A percentile compares a stretch with the other conserved stretches of the same genome.
These are phyloP conservation scores for Serendipita vermifera DNA, from an alignment of 768 basidiomycete genomes.

Conservation along the genomic window DNA sequence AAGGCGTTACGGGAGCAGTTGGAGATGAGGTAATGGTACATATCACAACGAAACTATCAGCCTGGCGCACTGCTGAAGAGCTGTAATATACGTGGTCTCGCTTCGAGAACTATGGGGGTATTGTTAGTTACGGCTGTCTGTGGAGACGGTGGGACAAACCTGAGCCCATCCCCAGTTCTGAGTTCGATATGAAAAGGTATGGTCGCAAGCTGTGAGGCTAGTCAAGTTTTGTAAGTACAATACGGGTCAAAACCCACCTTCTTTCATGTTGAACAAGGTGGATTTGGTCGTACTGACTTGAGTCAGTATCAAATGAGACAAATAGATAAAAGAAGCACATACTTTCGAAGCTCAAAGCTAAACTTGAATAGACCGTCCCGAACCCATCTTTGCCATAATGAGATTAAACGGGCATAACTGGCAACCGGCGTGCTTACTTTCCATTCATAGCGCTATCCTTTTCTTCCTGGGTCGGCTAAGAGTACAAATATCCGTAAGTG, in stretches of 20 bases:
- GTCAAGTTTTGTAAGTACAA: neutral
- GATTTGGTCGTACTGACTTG: constrained; percentile 39
- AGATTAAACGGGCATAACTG: neutral
- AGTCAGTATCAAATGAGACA: neutral
- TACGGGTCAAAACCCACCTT: constrained; percentile 20
- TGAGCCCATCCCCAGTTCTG: constrained; percentile 73
- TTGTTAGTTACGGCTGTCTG: neutral
- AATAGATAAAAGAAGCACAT: constrained; percentile 11
- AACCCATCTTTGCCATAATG: constrained; percentile 44
- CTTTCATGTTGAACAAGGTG: constrained; percentile 49
- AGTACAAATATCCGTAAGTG: neutral
- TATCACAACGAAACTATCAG: constrained; percentile 60
- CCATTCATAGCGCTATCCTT: constrained; percentile 50
- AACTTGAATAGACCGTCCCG: constrained; percentile 79
- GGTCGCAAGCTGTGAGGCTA: constrained; percentile 42
- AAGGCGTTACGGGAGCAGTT: constrained; percentile 33
- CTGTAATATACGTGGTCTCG: constrained; percentile 58
- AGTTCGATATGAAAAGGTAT: constrained; percentile 71
- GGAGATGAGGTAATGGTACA: constrained; percentile 68
- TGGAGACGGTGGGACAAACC: neutral
- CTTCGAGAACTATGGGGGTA: constrained; percentile 52
- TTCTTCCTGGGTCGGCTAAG: constrained; percentile 64
- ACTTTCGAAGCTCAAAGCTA: constrained; percentile 70
- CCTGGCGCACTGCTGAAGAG: constrained; percentile 30
- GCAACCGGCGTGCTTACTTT: constrained; percentile 29